Evolutionary conservation across 768 basidiomycete genomes (phyloP).

Genomic region (Pisolithus marmoratus): DNA sequence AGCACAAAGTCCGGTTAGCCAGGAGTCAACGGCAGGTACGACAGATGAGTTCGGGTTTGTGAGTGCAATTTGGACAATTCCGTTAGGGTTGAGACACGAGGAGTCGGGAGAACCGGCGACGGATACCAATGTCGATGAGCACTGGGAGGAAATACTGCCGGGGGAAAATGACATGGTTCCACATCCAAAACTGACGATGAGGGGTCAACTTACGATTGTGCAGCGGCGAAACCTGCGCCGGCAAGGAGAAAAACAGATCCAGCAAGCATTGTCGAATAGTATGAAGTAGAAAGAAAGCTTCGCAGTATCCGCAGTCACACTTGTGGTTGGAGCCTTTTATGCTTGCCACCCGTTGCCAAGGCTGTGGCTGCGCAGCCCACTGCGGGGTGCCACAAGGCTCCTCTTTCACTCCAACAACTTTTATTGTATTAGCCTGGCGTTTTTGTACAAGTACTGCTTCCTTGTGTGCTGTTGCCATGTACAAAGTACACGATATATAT

Average conservation of each 20-base stretch:
- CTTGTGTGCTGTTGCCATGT: too few relatives aligned
- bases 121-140: slow-evolving; percentile 40
- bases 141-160: slow-evolving; percentile 44
- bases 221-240: slow-evolving; percentile 33
- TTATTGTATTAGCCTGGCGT: too few relatives aligned
- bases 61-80: slow-evolving; percentile 23
- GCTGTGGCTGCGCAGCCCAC: too few relatives aligned
- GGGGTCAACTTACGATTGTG: slow-evolving; percentile 36
- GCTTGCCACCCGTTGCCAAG: too few relatives aligned
- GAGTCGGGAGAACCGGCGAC: slow-evolving; percentile 35
- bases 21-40: slow-evolving; percentile 44
- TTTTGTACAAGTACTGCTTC: too few relatives aligned
- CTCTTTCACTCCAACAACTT: too few relatives aligned
- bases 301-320: neutral
- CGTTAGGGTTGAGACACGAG: slow-evolving; percentile 37
- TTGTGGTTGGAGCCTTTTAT: neutral
- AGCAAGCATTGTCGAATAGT: slow-evolving; percentile 19
- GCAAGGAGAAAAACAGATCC: slow-evolving; percentile 21
- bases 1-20: slow-evolving; percentile 55
- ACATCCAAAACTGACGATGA: neutral
- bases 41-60: slow-evolving; percentile 27
- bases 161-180: slow-evolving; percentile 9
- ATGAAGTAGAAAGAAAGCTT: neutral
- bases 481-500: too few relatives aligned
- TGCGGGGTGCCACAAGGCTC: too few relatives aligned